phyloP scores from a whole-genome alignment of 2,329 filamentous ascomycete genomes.

The Verticillium longisporum region DNA sequence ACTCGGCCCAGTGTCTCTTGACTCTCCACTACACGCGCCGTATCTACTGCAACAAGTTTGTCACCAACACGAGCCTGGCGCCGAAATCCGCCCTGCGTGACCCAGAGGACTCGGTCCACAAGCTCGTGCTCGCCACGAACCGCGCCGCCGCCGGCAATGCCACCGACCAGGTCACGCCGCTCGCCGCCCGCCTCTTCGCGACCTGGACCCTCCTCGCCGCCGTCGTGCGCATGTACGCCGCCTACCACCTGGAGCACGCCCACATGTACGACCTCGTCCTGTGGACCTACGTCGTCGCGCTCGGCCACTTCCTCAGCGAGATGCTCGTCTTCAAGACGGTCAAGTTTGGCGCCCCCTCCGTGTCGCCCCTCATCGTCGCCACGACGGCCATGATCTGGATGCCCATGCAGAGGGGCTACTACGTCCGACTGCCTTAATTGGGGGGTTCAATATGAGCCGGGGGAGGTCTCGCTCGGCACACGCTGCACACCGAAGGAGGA shows the following conservation, averaged over 20 bases:
- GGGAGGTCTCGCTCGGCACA: too few relatives aligned
- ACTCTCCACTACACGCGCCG: constrained; percentile 79
- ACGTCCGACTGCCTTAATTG: constrained; percentile 40
- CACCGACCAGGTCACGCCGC: constrained; percentile 60
- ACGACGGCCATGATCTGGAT: constrained; percentile 52
- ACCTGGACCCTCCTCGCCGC: constrained; percentile 80
- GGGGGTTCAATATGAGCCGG: too few relatives aligned
- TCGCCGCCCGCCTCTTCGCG: constrained; percentile 74
- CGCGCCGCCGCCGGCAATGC: constrained; percentile 38
- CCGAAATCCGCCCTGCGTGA: constrained; percentile 33
- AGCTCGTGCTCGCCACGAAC: constrained; percentile 38
- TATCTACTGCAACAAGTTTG: constrained; percentile 68
- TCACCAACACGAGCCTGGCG: constrained; percentile 40
- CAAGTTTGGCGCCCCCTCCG: constrained; percentile 50
- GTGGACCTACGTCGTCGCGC: constrained; percentile 75
- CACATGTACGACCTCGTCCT: constrained; percentile 73
- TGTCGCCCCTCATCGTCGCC: constrained; percentile 48
- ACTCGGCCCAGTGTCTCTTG: constrained; percentile 76
- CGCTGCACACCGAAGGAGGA: background rate
- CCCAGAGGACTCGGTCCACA: constrained; percentile 46
- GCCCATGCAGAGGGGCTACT: constrained; percentile 60
- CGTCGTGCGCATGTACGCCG: constrained; percentile 73
- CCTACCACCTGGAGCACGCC: constrained; percentile 69
- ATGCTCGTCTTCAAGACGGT: constrained; percentile 73
- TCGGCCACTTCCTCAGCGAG: constrained; percentile 73